Evolutionary conservation across 441 rosid species (phyloP).

Genomic region (Isatis lusitanica): DNA sequence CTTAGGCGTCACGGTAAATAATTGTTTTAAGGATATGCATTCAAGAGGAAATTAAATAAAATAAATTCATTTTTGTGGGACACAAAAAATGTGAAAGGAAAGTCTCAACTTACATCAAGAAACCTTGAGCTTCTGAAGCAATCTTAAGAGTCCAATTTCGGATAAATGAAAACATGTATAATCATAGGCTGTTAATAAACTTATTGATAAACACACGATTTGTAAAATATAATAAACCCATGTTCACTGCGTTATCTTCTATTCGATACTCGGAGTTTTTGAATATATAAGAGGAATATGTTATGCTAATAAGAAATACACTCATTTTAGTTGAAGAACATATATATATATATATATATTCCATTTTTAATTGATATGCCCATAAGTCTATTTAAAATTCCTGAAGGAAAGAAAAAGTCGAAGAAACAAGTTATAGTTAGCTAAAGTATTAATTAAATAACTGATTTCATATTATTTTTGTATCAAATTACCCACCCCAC

Average conservation of each 20-base stretch:
- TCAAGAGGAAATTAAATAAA: neutral
- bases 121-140: slow-evolving; percentile 10
- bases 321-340: neutral
- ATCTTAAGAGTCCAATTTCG: neutral
- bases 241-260: neutral
- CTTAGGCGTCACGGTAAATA: slow-evolving; percentile 37
- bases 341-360: neutral
- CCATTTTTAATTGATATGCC: neutral
- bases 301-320: neutral
- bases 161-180: neutral
- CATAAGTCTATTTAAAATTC: neutral
- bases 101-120: slow-evolving; percentile 32
- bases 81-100: slow-evolving; percentile 32
- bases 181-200: slow-evolving; percentile 1
- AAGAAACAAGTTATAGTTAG: neutral
- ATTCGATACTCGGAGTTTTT: neutral
- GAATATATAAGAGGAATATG: no score
- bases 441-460: neutral
- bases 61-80: neutral
- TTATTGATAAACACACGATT: neutral
- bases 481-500: slow-evolving; percentile 37
- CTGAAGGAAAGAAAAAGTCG: neutral
- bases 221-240: neutral
- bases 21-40: slow-evolving; percentile 24
- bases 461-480: neutral